Base-by-base conservation (phyloP, 495 filamentous ascomycete species). In the Astrothelium subdiscretum region DNA sequence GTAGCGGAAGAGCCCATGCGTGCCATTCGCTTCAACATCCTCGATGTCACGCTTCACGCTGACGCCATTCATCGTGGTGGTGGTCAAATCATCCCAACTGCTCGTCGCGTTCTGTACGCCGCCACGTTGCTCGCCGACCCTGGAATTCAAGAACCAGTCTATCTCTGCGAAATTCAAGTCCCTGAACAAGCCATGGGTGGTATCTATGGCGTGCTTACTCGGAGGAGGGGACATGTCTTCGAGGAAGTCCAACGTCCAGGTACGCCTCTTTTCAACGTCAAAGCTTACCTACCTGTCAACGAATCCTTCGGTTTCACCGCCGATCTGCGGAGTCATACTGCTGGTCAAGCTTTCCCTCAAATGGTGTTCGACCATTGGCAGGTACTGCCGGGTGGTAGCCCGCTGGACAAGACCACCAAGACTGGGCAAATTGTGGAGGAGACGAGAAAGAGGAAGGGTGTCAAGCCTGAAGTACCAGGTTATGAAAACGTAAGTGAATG, bases 281-380 rank as follows among this genome's bases (percentile, higher is more conserved):
- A 97, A 87, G 91, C 94, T 66, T 99, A 97, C 82, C 82, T 99
- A 62, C 94, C 94, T 76, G 91, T 97, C 85, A 92, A 95, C 83
- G 94, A 99, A 85, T 99, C 94, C 13, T 99, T 99, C 85, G 95
- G 94, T 79, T 98, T 98, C 88, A 94, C 91, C 75, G 88, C 83
- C 76, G 94, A 97, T 83, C 91, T 99, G 70, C 92, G 94, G 73
- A 84, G 85, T 68, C 83, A 83, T 75, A 99, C 94, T 66, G 89
- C 87, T 76, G 94, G 94, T 70, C 94, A 97, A 82, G 94, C 94
- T 66, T 99, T 99, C 91, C 94, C 94, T 70, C 92, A 97, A 81
- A 86, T 83, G 64, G 91, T 99, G 71, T 97, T 99, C 83, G 92
- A 97, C 76, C 94, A 99, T 81, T 99, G 91, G 90, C 85, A 92